Evolutionary conservation across 768 basidiomycete genomes (phyloP), one percentile per base, ranked within the genome.

Genomic region (Clitopilus hobsonii): DNA sequence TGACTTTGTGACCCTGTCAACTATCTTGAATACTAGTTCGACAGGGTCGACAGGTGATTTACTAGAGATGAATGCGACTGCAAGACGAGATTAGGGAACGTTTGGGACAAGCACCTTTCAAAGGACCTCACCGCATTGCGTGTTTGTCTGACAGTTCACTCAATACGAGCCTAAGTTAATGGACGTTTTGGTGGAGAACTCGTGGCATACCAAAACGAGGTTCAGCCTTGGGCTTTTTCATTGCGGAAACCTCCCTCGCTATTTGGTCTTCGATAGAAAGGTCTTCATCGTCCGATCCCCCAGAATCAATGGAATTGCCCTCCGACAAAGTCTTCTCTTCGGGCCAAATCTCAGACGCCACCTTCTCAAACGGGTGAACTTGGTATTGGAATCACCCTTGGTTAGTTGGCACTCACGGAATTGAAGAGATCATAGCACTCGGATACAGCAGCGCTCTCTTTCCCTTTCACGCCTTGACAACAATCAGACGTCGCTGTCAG

Each of bases 381-480:
- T 27, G 38, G 28, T 23, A 14, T 51, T 20, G 6, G 3, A 22
- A 24, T 38, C 25, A 45, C 18, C 38, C 38, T 47, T 23, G 8
- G 32, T 13, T 27, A 36, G 41, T 10, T 5, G 32, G 27, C 14
- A 69, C 84, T 61, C 58, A 91, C 91, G 51, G 79, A 79, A 56
- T 91, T 88, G 53, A 94, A 90, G 8, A 94, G 62, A 62, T 91
- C 89, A 58, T 86, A 86, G 29, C 90, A 67, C 64, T 94, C 91
- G 30, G 85, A 83, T 3, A 90, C 80, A 0, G 88, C 79, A 62
- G 85, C 86, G 58, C 81, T 87, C 67, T 94, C 92, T 60, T 86
- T 93, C 18, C 91, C 91, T 66, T 87, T 90, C 26, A 91, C 80
- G 61, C 80, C 80, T 82, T 30, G 14, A 23, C 29, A 11, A 49